phyloP scores from a whole-genome alignment of 1,284 basidiomycete genomes.

The Microbotryum violaceum region DNA sequence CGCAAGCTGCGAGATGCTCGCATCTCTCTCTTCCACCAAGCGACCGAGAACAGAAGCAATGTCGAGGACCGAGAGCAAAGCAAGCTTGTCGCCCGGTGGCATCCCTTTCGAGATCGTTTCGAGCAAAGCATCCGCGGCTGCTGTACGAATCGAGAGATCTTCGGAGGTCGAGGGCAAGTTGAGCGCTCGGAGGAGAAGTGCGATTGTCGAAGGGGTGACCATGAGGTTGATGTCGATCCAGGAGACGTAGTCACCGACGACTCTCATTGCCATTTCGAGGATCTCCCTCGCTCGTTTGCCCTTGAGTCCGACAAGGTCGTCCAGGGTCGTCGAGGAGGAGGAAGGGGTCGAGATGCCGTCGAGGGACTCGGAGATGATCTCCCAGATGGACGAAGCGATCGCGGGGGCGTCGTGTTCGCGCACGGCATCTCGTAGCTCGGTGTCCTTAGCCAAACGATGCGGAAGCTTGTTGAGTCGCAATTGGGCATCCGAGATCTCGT shows the following conservation, averaged over 20 bases:
- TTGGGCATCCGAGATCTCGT: constrained; percentile 84
- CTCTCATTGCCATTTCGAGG: constrained; percentile 79
- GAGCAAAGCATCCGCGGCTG: constrained; percentile 69
- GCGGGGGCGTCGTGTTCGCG: constrained; percentile 72
- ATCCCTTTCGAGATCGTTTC: constrained; percentile 86
- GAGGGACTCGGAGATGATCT: constrained; percentile 67
- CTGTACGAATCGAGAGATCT: constrained; percentile 63
- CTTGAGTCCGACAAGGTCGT: constrained; percentile 33
- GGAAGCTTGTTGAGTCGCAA: constrained; percentile 60
- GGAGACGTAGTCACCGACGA: constrained; percentile 88
- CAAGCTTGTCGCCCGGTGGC: constrained; percentile 83
- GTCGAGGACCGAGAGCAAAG: constrained; percentile 82
- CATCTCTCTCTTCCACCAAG: constrained; percentile 47
- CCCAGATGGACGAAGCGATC: constrained; percentile 81
- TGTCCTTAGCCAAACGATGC: constrained; percentile 68
- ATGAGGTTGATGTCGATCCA: constrained; percentile 98
- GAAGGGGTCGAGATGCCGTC: constrained; percentile 42
- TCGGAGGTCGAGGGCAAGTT: constrained; percentile 56
- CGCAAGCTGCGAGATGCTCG: constrained; percentile 32
- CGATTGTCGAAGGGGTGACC: constrained; percentile 81
- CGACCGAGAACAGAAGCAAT: constrained; percentile 72
- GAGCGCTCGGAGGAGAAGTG: constrained; percentile 75
- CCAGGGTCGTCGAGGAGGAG: not conserved
- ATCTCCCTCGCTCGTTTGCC: constrained; percentile 63
- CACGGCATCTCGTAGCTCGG: constrained; percentile 76